Evolutionary conservation across 345 rosid genomes (phyloP).

Genomic region (Schrenkiella parvula): DNA sequence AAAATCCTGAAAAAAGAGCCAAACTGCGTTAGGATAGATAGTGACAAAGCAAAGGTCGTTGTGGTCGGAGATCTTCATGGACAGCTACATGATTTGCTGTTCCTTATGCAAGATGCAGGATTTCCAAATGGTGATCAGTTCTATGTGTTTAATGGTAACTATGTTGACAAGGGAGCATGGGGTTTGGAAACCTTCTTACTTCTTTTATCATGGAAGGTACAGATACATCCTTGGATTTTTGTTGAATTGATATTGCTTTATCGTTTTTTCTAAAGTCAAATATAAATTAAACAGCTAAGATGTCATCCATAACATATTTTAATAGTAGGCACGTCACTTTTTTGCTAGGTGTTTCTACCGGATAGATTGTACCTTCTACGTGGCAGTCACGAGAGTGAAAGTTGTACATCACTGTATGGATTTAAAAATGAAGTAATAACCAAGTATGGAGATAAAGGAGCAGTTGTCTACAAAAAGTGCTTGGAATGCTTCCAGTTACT

Average conservation of each 20-base stretch:
- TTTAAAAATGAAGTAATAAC: conserved; percentile 31
- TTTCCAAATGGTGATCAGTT: conserved; percentile 35
- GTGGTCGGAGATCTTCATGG: conserved; percentile 40
- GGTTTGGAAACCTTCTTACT: conserved; percentile 36
- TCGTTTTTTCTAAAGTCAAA: neutral
- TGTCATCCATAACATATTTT: neutral
- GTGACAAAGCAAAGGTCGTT: conserved; percentile 35
- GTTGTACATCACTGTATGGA: conserved; percentile 34
- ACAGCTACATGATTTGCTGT: conserved; percentile 37
- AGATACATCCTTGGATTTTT: neutral
- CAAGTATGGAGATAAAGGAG: conserved; percentile 38
- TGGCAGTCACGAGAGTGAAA: conserved; percentile 34
- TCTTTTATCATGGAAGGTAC: conserved; percentile 37
- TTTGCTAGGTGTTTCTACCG: conserved; percentile 30
- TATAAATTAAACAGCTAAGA: neutral
- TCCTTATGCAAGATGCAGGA: conserved; percentile 38
- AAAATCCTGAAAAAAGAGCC: conserved; percentile 35
- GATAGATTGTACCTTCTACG: conserved; percentile 36
- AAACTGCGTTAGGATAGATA: conserved; percentile 34
- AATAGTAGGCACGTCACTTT: neutral
- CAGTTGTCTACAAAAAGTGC: conserved; percentile 33
- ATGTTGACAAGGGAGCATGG: conserved; percentile 37
- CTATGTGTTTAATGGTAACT: conserved; percentile 37
- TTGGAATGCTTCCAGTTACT: conserved; percentile 38
- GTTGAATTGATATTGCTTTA: neutral